Evolutionary conservation across 176 grass and related monocot species (phyloP).

Genomic region (Eragrostis curvula): DNA sequence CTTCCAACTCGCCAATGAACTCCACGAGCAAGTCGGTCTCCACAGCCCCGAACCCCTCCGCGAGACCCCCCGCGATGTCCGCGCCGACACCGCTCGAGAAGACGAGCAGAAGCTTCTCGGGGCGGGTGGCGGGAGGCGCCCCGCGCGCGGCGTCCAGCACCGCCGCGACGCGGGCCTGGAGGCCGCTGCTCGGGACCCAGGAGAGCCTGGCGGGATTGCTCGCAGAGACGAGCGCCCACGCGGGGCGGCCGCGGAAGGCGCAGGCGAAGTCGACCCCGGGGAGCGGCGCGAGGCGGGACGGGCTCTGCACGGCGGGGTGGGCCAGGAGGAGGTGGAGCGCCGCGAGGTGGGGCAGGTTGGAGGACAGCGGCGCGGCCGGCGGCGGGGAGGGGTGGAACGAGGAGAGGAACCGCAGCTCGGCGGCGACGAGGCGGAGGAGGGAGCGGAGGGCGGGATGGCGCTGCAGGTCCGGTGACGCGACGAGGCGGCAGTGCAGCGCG

Average conservation of each 20-base stretch:
- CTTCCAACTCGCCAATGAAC: slow-evolving; percentile 47
- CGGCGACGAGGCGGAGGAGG: slow-evolving; percentile 63
- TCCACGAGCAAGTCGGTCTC: slow-evolving; percentile 65
- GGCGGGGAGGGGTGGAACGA: slow-evolving; percentile 10
- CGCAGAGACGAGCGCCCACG: slow-evolving; percentile 80
- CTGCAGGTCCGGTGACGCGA: slow-evolving; percentile 38
- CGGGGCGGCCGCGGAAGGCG: slow-evolving; percentile 55
- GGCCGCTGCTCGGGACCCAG: slow-evolving; percentile 44
- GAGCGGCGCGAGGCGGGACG: slow-evolving; percentile 58
- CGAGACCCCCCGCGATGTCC: slow-evolving; percentile 44
- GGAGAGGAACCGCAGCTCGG: slow-evolving; percentile 72
- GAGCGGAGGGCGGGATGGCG: slow-evolving; percentile 42
- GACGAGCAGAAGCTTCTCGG: slow-evolving; percentile 70
- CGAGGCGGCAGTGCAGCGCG: slow-evolving; percentile 55
- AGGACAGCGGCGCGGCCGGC: slow-evolving; percentile 54
- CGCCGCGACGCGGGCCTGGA: slow-evolving; percentile 50
- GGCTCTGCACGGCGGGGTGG: slow-evolving; percentile 65
- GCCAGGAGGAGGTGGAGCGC: slow-evolving; percentile 71
- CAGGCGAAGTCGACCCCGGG: slow-evolving; percentile 75
- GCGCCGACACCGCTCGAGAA: slow-evolving; percentile 77
- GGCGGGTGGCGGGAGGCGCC: slow-evolving; percentile 44
- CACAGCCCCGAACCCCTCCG: slow-evolving; percentile 58
- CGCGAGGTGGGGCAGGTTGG: slow-evolving; percentile 80
- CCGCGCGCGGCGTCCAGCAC: slow-evolving; percentile 51
- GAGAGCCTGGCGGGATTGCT: slow-evolving; percentile 67